Conservation (phyloP, 2,329 filamentous ascomycete genomes). For the Ophiostoma sp. region DNA sequence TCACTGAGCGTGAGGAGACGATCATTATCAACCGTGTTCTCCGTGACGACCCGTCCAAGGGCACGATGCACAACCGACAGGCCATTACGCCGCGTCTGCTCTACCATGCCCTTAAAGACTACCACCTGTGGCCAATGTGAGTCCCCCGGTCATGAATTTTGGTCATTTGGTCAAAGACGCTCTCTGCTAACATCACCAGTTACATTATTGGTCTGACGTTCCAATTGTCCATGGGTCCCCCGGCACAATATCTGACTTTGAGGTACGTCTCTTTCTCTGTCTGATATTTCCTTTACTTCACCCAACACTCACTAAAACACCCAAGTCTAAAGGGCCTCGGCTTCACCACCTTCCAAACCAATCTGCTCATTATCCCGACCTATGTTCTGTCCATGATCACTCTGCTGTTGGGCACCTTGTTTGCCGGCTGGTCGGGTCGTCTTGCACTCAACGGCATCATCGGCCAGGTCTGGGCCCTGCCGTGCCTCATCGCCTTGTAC, state of each 20-base stretch:
- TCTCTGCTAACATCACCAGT: background rate
- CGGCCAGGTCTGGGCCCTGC: conserved; percentile 60
- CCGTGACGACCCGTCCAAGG: conserved; percentile 61
- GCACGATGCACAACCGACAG: conserved; percentile 62
- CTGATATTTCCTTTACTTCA: conserved; percentile 34
- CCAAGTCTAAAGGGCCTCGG: conserved; percentile 53
- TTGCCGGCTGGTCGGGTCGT: conserved; percentile 49
- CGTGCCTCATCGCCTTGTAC: conserved; percentile 55
- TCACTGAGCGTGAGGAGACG: conserved; percentile 55
- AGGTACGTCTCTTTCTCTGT: conserved; percentile 43
- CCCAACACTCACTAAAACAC: conserved; percentile 36
- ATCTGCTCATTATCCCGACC: conserved; percentile 61
- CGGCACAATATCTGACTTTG: conserved; percentile 58
- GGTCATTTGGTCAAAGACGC: background rate
- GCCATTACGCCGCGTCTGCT: conserved; percentile 52
- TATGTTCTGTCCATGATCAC: conserved; percentile 41
- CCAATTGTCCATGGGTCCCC: conserved; percentile 53
- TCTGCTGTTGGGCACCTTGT: conserved; percentile 41
- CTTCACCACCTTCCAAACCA: conserved; percentile 62
- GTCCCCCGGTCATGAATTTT: background rate
- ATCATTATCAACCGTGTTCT: conserved; percentile 61
- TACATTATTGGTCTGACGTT: conserved; percentile 49
- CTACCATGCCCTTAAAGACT: conserved; percentile 51
- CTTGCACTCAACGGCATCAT: conserved; percentile 51
- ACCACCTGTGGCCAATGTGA: conserved; percentile 47